These are phyloP conservation scores for Anaeramoeba flamelloides DNA, from an alignment of 78 protist genomes.

Conservation along the genomic window DNA sequence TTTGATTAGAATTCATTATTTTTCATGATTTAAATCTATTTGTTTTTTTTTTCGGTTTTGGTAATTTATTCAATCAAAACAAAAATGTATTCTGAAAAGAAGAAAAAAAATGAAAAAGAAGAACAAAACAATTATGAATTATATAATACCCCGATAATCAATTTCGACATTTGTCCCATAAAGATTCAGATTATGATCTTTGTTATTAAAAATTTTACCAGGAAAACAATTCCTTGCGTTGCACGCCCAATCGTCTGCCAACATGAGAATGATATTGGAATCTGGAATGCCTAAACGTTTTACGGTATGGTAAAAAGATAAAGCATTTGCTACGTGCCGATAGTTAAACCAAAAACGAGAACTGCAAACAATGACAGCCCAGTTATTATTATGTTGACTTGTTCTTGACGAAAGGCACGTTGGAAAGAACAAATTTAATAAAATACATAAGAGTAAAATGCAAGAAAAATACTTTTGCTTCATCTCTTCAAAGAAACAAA, in stretches of 20 bases:
- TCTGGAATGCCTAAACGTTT: slow-evolving; percentile 87
- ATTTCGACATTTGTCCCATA: slow-evolving; percentile 69
- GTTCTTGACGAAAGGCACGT: no score
- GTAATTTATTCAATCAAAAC: no score
- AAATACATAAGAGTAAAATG: no score
- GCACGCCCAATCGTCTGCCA: slow-evolving; percentile 85
- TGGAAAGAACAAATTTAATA: no score
- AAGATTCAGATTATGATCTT: slow-evolving; percentile 35
- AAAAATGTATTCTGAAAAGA: no score
- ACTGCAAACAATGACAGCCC: slow-evolving; percentile 24
- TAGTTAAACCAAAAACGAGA: slow-evolving; percentile 89
- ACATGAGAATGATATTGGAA: slow-evolving; percentile 58
- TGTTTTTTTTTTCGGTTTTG: no score
- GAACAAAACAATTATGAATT: no score
- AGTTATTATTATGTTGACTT: slow-evolving; percentile 12
- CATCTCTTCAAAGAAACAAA: no score
- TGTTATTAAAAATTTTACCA: slow-evolving; percentile 51
- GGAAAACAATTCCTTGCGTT: slow-evolving; percentile 72
- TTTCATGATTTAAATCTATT: no score
- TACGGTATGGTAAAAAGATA: slow-evolving; percentile 61
- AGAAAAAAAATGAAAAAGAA: no score
- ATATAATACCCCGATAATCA: slow-evolving; percentile 44
- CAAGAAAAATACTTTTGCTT: no score
- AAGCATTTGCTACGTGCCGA: slow-evolving; percentile 73
- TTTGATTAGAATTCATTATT: no score